Base-by-base conservation (phyloP, 1,139 yeast genomes). In the Lodderomyces oxycetoniae region DNA sequence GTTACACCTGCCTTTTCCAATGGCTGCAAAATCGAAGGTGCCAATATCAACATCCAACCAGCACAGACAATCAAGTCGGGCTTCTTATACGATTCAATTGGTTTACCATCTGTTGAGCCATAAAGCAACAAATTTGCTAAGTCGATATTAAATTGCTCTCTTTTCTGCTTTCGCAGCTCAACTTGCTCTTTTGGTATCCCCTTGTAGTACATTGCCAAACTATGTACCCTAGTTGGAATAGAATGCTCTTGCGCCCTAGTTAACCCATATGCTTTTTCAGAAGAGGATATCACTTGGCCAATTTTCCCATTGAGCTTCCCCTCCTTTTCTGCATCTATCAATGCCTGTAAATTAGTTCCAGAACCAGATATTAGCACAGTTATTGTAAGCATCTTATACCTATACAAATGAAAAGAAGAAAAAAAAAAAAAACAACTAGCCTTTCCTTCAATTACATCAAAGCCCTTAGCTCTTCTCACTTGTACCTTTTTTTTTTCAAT, bases 41-140 rank as follows among this genome's bases (percentile, higher is more conserved):
- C 83, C 44, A 91, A 68, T 40, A 91, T 91, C 38, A 91, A 73
- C 91, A 91, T 82, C 97, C 98, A 91, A 2, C 98, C 98, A 6
- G 98, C 98, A 62, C 98, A 91, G 5, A 91, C 96, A 31, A 91
- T 79, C 44, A 91, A 67, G 46, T 83, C 84, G 3, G 98, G 97
- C 47, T 66, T 64, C 28, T 56, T 59, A 39, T 73, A 67, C 5
- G 46, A 42, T 6, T 48, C 41, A n/a, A 17, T 20, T 20, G 47
- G 51, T n/a, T 29, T 13, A 2, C 33, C 38, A 12, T 58, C 60
- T 25, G 57, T 55, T 30, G 56, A 50, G 3, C 78, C 79, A 34
- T 61, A 52, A 19, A 86, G 59, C 28, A 91, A 74, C 27, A 81
- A 56, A 31, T 73, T 66, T 9, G 95, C 91, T 36, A 91, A 69